A percentile compares a stretch with the other conserved stretches of the same genome.
Conservation (phyloP, 257 asterid genomes). For the Solanum gracilifrons region DNA sequence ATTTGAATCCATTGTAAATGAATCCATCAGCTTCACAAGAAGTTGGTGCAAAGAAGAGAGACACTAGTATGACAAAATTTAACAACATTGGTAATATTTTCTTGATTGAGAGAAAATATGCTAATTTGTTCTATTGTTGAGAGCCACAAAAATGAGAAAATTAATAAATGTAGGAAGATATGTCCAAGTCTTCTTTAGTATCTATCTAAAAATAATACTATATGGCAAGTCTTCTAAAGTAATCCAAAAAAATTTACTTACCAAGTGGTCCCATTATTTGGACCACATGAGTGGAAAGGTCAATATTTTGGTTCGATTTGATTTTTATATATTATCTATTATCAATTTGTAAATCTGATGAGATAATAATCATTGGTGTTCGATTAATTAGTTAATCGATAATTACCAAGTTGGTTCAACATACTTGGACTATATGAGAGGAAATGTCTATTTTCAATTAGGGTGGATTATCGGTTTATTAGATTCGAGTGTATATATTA, state of each 20-base stretch:
- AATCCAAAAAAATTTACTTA: not conserved
- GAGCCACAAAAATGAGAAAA: not conserved
- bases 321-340: not conserved
- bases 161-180: not conserved
- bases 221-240: not conserved
- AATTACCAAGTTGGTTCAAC: not conserved
- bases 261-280: not conserved
- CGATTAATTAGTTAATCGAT: not conserved
- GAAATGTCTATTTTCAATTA: not conserved
- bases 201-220: not conserved
- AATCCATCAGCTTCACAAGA: constrained; percentile 13
- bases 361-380: not conserved
- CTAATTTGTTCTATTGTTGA: not conserved
- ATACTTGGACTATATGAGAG: not conserved
- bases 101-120: not conserved
- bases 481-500: not conserved
- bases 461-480: not conserved
- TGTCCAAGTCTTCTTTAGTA: not conserved
- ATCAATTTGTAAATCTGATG: not conserved
- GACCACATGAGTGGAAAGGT: not conserved
- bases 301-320: not conserved
- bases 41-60: not conserved
- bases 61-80: constrained; percentile 1
- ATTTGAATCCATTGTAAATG: constrained; percentile 38
- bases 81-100: constrained; percentile 18